Evolutionary conservation across 2,329 filamentous ascomycete species (phyloP).

Genomic region (Colletotrichum sp.): DNA sequence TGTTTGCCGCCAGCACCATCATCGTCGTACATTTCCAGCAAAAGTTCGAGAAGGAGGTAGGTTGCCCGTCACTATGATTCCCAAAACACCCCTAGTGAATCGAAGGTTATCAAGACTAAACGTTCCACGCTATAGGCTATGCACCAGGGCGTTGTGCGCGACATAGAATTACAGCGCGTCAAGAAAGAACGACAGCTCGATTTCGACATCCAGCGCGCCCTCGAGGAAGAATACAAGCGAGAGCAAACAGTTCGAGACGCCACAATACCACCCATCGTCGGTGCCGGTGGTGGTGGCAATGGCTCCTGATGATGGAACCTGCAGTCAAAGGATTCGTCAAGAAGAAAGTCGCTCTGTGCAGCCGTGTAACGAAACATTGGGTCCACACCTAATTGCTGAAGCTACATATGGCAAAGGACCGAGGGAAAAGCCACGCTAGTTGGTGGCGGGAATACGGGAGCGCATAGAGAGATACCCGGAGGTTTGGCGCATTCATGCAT

Average conservation of each 20-base stretch:
- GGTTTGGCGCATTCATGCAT: not conserved
- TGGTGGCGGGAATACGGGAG: not conserved
- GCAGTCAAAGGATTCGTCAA: not conserved
- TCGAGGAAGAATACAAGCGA: constrained; percentile 91
- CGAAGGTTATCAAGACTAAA: not conserved
- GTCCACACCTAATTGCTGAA: not conserved
- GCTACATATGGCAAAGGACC: not conserved
- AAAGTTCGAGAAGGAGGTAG: constrained; percentile 62
- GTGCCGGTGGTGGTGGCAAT: not conserved
- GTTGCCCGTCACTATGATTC: not conserved
- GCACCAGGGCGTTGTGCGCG: constrained; percentile 92
- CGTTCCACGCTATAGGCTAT: constrained; percentile 71
- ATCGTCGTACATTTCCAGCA: constrained; percentile 90
- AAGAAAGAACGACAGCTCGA: constrained; percentile 92
- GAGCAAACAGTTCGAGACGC: constrained; percentile 76
- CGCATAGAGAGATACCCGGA: not conserved
- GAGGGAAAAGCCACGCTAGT: not conserved
- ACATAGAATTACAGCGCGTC: constrained; percentile 90
- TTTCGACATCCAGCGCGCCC: constrained; percentile 86
- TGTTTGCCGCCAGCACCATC: constrained; percentile 79
- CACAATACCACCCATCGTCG: constrained; percentile 13
- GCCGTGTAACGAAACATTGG: not conserved
- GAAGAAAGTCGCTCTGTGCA: not conserved
- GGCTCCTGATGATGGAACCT: not conserved
- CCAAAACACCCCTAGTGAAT: not conserved